Evolutionary conservation across 1,284 basidiomycete genomes (phyloP), one percentile per base, ranked within the genome.

Genomic region (Cutaneotrichosporon spelunceum): DNA sequence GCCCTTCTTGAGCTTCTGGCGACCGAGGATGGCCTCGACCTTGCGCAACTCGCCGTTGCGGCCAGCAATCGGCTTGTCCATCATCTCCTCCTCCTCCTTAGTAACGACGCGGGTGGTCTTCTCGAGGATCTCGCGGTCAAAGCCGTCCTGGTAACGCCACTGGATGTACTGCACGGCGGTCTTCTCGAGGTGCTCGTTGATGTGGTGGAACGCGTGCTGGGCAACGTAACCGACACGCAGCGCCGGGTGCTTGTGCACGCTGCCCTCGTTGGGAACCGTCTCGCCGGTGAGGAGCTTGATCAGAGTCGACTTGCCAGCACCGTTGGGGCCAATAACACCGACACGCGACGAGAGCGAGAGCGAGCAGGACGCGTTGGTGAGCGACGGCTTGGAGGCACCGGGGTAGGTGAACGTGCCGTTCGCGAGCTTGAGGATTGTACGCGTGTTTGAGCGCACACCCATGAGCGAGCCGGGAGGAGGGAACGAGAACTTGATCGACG

Each of bases 71-170:
- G 94, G 91, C 60, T 86, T 85, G 64, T 95, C 91, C 71, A 97
- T 83, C 70, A 90, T 75, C 10, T 82, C 84, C 76, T 88, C 86
- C 75, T 99, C 95, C 77, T 92, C 94, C 49, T 86, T 85, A n/a
- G 92, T 91, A 67, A 99, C 80, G 42, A 88, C 87, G 67, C 95
- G 92, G 26, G 93, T 95, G 5, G 85, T 86, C 81, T 97, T 98
- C 81, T 96, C 93, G 67, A 96, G 79, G 62, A 97, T 83, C 80
- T 99, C 83, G 87, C 94, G 90, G 83, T 99, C 95, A 79, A 96
- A 91, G 53, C 95, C 96, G 78, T 97, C 94, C 80, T 98, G 94
- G 86, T 94, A 99, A 72, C 95, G 90, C 95, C 95, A 99, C 81
- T 95, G 92, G 72, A 97, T 96, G 76, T 97, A 97, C 64, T 89